Percentiles rank a stretch among this genome's conserved stretches.
Conservation (phyloP, 164 flowering plant genomes). For the Macadamia tetraphylla region DNA sequence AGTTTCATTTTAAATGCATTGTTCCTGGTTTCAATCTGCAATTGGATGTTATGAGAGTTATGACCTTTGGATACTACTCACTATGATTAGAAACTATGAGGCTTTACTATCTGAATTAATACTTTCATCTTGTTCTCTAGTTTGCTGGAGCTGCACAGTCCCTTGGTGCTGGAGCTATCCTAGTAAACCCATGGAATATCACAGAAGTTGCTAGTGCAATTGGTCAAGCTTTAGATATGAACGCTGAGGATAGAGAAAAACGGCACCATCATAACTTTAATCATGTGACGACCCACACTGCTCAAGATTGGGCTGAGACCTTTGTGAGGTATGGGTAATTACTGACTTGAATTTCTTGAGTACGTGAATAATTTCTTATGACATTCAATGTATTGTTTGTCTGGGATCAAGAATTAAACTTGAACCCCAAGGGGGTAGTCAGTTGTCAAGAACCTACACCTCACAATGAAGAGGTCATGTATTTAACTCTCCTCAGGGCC, state of each 20-base stretch:
- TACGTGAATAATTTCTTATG: background rate
- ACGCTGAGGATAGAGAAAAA: conserved; percentile 73
- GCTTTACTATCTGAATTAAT: background rate
- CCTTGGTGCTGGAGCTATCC: conserved; percentile 94
- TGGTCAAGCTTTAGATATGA: conserved; percentile 66
- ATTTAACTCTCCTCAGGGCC: no score
- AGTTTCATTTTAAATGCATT: no score
- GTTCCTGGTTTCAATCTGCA: no score
- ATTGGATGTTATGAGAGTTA: background rate
- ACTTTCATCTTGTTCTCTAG: conserved; percentile 30
- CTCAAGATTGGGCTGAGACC: conserved; percentile 97
- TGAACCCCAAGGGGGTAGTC: no score
- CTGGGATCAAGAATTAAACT: no score
- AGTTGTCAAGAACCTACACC: no score
- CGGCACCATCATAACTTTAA: conserved; percentile 69
- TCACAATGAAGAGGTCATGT: no score
- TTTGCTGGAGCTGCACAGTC: conserved; percentile 99
- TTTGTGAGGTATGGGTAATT: conserved; percentile 65
- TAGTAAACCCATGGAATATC: conserved; percentile 97
- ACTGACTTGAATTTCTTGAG: background rate
- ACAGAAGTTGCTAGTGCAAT: conserved; percentile 84
- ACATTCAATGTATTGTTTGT: no score
- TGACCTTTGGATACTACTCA: background rate
- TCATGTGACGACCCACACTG: conserved; percentile 84
- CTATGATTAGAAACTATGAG: background rate